Evolutionary conservation across 768 basidiomycete genomes (phyloP).

Genomic region (Lyophyllum semitale): DNA sequence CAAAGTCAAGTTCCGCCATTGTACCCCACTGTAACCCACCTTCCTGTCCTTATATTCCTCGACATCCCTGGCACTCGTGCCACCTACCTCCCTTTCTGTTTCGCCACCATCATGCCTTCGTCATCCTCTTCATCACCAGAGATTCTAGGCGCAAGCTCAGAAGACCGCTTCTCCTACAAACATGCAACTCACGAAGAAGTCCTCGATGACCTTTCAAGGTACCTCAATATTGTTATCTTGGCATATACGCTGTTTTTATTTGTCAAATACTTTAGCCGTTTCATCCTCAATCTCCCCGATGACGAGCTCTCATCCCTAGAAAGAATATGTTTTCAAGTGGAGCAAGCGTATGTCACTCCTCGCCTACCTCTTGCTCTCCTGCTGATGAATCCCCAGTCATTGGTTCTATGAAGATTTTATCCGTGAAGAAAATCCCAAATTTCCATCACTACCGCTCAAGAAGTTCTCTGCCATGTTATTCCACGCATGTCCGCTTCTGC

Average conservation of each 20-base stretch:
- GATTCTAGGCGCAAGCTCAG: conserved; percentile 45
- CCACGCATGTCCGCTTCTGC: conserved; percentile 78
- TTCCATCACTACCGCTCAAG: conserved; percentile 88
- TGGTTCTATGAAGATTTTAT: conserved; percentile 99
- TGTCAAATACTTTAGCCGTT: conserved; percentile 59
- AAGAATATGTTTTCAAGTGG: conserved; percentile 97
- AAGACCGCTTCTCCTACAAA: conserved; percentile 57
- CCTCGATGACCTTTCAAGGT: conserved; percentile 91
- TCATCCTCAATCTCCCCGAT: conserved; percentile 94
- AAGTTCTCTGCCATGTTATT: conserved; percentile 93
- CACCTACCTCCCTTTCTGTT: conserved; percentile 30
- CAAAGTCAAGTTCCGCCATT: not conserved
- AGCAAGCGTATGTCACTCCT: conserved; percentile 82
- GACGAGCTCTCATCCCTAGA: conserved; percentile 90
- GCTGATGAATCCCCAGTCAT: conserved; percentile 57
- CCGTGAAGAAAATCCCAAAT: conserved; percentile 83
- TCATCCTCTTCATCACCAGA: conserved; percentile 82
- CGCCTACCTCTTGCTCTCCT: conserved; percentile 11
- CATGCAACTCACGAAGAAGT: conserved; percentile 82
- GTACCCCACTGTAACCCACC: not conserved
- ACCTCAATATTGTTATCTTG: conserved; percentile 15
- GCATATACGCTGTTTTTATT: conserved; percentile 7
- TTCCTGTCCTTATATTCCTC: conserved; percentile 4
- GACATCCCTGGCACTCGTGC: conserved; percentile 20
- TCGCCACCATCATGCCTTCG: conserved; percentile 57